These are phyloP conservation scores for Fusarium sp. DNA, from an alignment of 2,329 filamentous ascomycete species.

Conservation along the genomic window DNA sequence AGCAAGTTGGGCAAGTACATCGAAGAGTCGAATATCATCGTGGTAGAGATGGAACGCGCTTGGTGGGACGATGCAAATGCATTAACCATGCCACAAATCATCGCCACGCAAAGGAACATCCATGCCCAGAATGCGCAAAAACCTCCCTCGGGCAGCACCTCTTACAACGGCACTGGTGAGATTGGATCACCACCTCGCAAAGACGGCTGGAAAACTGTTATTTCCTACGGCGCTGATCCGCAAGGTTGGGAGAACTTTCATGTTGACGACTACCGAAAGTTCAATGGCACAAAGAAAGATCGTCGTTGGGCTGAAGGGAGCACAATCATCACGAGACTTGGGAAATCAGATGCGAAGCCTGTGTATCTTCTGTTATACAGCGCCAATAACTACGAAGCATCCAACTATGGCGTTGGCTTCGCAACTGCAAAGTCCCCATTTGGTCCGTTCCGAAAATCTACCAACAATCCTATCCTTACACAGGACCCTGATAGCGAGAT, in stretches of 20 bases:
- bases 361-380: constrained; percentile 41
- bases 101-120: constrained; percentile 40
- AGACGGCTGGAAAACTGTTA: constrained; percentile 49
- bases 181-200: constrained; percentile 46
- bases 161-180: constrained; percentile 48
- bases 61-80: constrained; percentile 49
- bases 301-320: constrained; percentile 49
- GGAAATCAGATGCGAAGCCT: constrained; percentile 28
- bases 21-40: constrained; percentile 50
- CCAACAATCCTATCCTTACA: constrained; percentile 44
- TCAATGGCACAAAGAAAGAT: constrained; percentile 47
- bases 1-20: constrained; percentile 45
- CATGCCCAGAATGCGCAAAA: constrained; percentile 40
- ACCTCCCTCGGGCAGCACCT: constrained; percentile 43
- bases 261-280: constrained; percentile 45
- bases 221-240: constrained; percentile 47
- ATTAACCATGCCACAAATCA: constrained; percentile 46
- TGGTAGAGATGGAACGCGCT: constrained; percentile 45
- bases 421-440: constrained; percentile 44
- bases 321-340: constrained; percentile 41
- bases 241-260: constrained; percentile 49
- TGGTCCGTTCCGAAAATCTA: constrained; percentile 46
- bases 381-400: constrained; percentile 48
- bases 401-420: constrained; percentile 49
- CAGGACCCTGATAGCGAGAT: constrained; percentile 40